Conservation (phyloP, 352 stramenopile genomes). For the Thalassiosira livingstoniorum region DNA sequence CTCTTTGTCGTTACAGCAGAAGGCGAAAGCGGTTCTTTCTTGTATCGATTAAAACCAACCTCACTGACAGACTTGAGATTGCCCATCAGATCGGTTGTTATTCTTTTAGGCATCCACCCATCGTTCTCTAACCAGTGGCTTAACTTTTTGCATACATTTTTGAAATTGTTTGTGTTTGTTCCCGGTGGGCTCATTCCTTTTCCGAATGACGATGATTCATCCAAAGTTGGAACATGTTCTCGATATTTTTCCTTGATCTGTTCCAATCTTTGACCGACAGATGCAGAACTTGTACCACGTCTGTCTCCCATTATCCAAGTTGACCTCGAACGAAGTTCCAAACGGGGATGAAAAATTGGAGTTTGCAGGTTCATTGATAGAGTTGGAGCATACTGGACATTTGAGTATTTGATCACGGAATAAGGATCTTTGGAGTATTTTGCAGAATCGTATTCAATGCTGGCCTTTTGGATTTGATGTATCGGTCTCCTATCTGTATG, state of each 20-base stretch:
- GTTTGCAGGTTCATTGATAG: constrained; percentile 36
- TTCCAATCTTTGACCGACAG: constrained; percentile 28
- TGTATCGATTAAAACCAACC: constrained; percentile 18
- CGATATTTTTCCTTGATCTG: constrained; percentile 39
- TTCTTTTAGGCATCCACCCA: constrained; percentile 48
- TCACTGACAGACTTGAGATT: constrained; percentile 52
- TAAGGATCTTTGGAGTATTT: constrained; percentile 33
- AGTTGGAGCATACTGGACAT: constrained; percentile 36
- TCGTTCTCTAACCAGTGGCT: constrained; percentile 53
- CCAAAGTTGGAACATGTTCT: constrained; percentile 14
- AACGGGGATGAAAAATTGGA: constrained; percentile 42
- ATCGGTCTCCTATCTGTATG: too few relatives aligned
- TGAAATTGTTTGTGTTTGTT: neutral
- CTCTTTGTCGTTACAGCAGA: neutral
- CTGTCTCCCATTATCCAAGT: constrained; percentile 42
- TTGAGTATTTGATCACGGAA: neutral
- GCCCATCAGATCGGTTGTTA: constrained; percentile 44
- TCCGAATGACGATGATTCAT: neutral
- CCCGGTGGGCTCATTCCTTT: neutral
- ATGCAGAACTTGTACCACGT: constrained; percentile 16
- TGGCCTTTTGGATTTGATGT: constrained; percentile 11
- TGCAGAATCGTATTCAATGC: constrained; percentile 50
- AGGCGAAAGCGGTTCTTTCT: neutral
- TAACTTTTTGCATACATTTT: neutral
- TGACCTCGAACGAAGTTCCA: constrained; percentile 36